Evolutionary conservation across 768 basidiomycete genomes (phyloP).

Genomic region (Podaxis sp.): DNA sequence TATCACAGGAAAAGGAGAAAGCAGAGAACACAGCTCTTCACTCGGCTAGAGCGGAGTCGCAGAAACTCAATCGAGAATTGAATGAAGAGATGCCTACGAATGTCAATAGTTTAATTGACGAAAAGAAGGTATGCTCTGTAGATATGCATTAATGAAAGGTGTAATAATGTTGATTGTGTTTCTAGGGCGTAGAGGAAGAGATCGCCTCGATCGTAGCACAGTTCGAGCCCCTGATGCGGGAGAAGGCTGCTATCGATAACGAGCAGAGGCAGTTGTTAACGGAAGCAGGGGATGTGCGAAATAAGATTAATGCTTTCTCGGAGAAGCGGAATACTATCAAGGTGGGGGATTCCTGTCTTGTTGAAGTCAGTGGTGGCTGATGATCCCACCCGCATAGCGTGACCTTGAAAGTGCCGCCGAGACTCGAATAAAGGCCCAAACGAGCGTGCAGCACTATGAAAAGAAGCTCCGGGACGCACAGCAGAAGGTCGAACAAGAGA

Average conservation of each 20-base stretch:
- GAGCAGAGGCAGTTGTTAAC: slow-evolving; percentile 42
- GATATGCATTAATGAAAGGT: not conserved
- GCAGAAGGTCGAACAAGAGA: slow-evolving; percentile 40
- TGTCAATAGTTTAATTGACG: slow-evolving; percentile 55
- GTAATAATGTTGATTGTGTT: not conserved
- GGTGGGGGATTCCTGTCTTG: slow-evolving; percentile 35
- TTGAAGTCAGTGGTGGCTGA: not conserved
- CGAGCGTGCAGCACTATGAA: slow-evolving; percentile 44
- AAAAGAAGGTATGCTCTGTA: slow-evolving; percentile 45
- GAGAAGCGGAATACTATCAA: slow-evolving; percentile 38
- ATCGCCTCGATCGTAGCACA: slow-evolving; percentile 49
- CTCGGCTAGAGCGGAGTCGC: slow-evolving; percentile 34
- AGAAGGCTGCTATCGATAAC: slow-evolving; percentile 48
- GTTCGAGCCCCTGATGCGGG: slow-evolving; percentile 42
- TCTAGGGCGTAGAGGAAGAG: slow-evolving; percentile 56
- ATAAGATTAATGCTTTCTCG: slow-evolving; percentile 51
- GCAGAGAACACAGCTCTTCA: slow-evolving; percentile 25
- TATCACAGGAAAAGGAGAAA: slow-evolving; percentile 28
- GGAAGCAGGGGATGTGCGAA: slow-evolving; percentile 46
- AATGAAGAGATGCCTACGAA: slow-evolving; percentile 71
- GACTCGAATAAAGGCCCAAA: slow-evolving; percentile 51
- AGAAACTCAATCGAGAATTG: slow-evolving; percentile 52
- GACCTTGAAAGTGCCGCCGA: slow-evolving; percentile 50
- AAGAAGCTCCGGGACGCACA: slow-evolving; percentile 54
- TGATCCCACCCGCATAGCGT: slow-evolving; percentile 33